These are phyloP conservation scores for Mycena pura DNA, from an alignment of 768 basidiomycete species.

Conservation along the genomic window DNA sequence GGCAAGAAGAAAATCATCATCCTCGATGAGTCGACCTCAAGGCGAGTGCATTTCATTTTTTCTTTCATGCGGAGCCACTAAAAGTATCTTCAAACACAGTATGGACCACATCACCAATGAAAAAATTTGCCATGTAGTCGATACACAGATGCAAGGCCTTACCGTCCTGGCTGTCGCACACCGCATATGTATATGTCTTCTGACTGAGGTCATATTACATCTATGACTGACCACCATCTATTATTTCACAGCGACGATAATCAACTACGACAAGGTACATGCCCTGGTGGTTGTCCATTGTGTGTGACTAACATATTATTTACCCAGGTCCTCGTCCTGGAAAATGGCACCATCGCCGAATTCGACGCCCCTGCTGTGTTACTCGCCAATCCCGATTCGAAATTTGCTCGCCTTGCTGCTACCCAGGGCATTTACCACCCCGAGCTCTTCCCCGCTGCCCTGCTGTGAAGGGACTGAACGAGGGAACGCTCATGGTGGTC, in stretches of 20 bases:
- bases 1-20: slow-evolving; percentile 16
- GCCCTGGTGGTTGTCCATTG: neutral
- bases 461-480: neutral
- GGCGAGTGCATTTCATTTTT: neutral
- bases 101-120: slow-evolving; percentile 17
- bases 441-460: slow-evolving; percentile 5
- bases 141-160: slow-evolving; percentile 17
- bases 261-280: slow-evolving; percentile 17
- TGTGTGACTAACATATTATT: neutral
- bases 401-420: slow-evolving; percentile 16
- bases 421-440: slow-evolving; percentile 19
- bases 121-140: slow-evolving; percentile 14
- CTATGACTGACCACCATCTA: neutral
- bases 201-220: neutral
- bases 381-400: slow-evolving; percentile 13
- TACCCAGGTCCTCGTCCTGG: slow-evolving; percentile 17
- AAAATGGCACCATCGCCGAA: slow-evolving; percentile 11
- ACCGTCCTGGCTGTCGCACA: slow-evolving; percentile 16
- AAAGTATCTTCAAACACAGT: slow-evolving; percentile 1
- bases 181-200: slow-evolving; percentile 14
- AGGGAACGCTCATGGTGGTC: neutral
- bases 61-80: neutral
- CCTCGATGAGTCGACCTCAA: slow-evolving; percentile 17
- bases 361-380: neutral
- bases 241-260: slow-evolving; percentile 3